Conservation (phyloP, 1,284 basidiomycete species). For the Mycena sp. region DNA sequence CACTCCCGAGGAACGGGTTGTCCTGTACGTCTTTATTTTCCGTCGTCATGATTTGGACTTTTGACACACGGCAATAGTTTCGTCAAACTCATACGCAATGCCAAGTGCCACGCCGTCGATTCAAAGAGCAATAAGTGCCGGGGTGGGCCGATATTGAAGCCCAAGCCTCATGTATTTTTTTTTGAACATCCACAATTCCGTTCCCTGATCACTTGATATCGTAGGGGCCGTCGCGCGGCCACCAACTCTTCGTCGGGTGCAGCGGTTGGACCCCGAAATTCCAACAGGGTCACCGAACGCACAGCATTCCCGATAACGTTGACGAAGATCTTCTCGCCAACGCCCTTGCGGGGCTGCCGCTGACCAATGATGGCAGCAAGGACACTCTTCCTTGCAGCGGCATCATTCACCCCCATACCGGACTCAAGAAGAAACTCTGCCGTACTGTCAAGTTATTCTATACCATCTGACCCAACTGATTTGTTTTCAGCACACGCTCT, state of each 20-base stretch:
- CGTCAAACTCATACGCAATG: background rate
- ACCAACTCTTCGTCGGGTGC: too few relatives aligned
- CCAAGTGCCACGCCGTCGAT: slow-evolving; percentile 7
- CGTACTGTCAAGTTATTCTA: too few relatives aligned
- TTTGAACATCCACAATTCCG: background rate
- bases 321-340: slow-evolving; percentile 11
- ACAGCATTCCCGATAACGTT: too few relatives aligned
- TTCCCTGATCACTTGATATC: background rate
- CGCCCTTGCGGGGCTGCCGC: background rate
- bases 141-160: too few relatives aligned
- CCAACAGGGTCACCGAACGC: too few relatives aligned
- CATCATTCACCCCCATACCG: too few relatives aligned
- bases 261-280: too few relatives aligned
- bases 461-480: too few relatives aligned
- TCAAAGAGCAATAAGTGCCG: background rate
- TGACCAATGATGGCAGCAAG: background rate
- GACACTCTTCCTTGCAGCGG: slow-evolving; percentile 6
- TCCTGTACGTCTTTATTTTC: background rate
- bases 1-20: background rate
- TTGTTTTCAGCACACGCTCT: too few relatives aligned
- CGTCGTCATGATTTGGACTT: background rate
- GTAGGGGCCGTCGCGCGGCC: background rate
- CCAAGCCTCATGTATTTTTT: slow-evolving; percentile 2
- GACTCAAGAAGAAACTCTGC: too few relatives aligned
- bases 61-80: background rate